Evolutionary conservation across 1,284 basidiomycete genomes (phyloP).

Genomic region (Apiotrichum porosum): DNA sequence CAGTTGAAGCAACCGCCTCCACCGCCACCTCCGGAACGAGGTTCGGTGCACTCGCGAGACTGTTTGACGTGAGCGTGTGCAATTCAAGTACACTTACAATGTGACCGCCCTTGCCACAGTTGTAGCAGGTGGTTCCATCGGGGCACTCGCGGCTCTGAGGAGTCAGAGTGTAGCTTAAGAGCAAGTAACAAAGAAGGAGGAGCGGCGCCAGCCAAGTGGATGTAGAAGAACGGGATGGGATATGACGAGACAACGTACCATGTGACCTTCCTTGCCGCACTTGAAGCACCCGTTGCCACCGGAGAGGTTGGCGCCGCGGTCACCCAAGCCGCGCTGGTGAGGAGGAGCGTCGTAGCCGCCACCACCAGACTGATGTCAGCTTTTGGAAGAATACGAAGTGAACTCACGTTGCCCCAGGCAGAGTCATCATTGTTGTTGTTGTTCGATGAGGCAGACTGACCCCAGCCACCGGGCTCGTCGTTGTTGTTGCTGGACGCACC

Average conservation of each 20-base stretch:
- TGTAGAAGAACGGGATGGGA: no score
- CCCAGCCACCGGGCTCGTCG: no score
- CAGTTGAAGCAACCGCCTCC: conserved; percentile 9
- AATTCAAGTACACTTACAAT: background rate
- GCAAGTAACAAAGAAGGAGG: no score
- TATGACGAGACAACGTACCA: conserved; percentile 12
- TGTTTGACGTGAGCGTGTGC: background rate
- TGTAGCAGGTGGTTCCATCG: no score
- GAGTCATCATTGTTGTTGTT: background rate
- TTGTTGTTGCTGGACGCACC: no score
- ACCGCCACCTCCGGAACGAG: conserved; percentile 4
- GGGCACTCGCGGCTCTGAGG: no score
- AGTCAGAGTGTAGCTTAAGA: background rate
- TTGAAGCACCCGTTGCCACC: conserved; percentile 3
- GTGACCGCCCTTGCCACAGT: background rate
- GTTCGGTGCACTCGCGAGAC: conserved; percentile 11
- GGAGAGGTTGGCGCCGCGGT: background rate
- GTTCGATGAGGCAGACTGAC: no score
- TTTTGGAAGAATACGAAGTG: background rate
- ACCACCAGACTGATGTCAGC: background rate
- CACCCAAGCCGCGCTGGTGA: background rate
- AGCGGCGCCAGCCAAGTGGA: no score
- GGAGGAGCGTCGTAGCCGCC: background rate
- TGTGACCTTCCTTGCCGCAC: conserved; percentile 17
- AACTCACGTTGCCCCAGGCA: background rate